Percentiles rank a stretch among this genome's conserved stretches.
Evolutionary conservation across 805 yeast species (phyloP).

Genomic region (Pachysolen tannophilus): DNA sequence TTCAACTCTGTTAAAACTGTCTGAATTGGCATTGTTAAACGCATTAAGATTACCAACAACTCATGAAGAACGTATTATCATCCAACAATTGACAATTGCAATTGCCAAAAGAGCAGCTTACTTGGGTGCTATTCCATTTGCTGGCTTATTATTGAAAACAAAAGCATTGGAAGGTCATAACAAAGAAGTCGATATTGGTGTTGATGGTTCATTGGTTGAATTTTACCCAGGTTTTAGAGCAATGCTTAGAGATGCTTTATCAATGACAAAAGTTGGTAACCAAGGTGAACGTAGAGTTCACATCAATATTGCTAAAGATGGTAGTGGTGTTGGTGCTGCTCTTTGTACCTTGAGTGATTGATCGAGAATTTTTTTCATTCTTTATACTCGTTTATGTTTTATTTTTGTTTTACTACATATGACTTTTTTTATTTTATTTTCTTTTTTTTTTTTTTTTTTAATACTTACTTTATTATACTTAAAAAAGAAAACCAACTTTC

Average conservation of each 20-base stretch:
- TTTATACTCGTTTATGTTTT: too few species aligned
- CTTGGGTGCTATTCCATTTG: slow-evolving; percentile 81
- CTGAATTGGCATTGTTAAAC: slow-evolving; percentile 61
- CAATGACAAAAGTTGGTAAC: slow-evolving; percentile 60
- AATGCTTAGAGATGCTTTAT: slow-evolving; percentile 71
- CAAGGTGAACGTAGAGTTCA: slow-evolving; percentile 70
- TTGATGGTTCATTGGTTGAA: slow-evolving; percentile 92
- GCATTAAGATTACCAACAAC: slow-evolving; percentile 64
- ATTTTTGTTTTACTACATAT: too few species aligned
- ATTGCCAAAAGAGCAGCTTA: slow-evolving; percentile 86
- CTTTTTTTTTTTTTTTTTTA: too few species aligned
- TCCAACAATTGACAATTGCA: slow-evolving; percentile 68
- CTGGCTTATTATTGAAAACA: slow-evolving; percentile 67
- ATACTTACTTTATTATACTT: too few species aligned
- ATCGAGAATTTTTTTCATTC: too few species aligned
- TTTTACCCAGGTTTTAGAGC: slow-evolving; percentile 86
- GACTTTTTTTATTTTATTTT: too few species aligned
- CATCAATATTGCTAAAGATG: slow-evolving; percentile 83
- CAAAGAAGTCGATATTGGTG: slow-evolving; percentile 84
- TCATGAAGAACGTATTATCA: slow-evolving; percentile 60
- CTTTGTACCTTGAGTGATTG: slow-evolving; percentile 57
- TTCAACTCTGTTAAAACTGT: slow-evolving; percentile 60
- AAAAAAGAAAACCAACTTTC: too few species aligned
- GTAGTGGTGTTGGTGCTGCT: slow-evolving; percentile 97
- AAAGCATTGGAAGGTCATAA: slow-evolving; percentile 57